phyloP scores from a whole-genome alignment of 495 filamentous ascomycete genomes.

The Lophiotrema nucula region DNA sequence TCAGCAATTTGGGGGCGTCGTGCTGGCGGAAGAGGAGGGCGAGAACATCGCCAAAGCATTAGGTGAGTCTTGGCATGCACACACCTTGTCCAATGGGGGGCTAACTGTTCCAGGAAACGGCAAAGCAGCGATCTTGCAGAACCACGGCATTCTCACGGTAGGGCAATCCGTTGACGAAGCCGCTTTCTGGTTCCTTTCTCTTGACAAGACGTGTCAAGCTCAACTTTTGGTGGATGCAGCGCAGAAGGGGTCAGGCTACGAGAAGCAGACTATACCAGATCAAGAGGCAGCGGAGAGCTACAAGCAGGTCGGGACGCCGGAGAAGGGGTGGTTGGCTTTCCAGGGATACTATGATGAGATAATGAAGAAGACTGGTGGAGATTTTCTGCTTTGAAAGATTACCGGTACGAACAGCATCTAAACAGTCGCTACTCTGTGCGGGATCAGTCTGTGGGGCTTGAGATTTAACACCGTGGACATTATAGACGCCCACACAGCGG shows the following conservation, averaged over 20 bases:
- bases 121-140: conserved; percentile 66
- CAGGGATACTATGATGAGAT: conserved; percentile 52
- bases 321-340: conserved; percentile 47
- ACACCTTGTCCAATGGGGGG: conserved; percentile 19
- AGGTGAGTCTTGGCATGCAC: no score
- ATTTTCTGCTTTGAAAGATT: conserved; percentile 15
- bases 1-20: conserved; percentile 55
- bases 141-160: conserved; percentile 66
- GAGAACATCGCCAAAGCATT: conserved; percentile 57
- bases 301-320: conserved; percentile 29
- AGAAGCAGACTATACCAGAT: conserved; percentile 24
- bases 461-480: no score
- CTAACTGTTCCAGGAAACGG: conserved; percentile 34
- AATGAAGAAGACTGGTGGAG: conserved; percentile 20
- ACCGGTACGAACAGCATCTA: no score
- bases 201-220: conserved; percentile 65
- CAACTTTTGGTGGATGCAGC: conserved; percentile 58
- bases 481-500: no score
- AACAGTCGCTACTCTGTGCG: no score
- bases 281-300: conserved; percentile 24
- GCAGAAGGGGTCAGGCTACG: conserved; percentile 7
- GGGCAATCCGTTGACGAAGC: conserved; percentile 65
- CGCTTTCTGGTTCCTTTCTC: conserved; percentile 64
- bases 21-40: conserved; percentile 62
- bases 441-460: no score